These are phyloP conservation scores for Neurospora discreta DNA, from an alignment of 495 filamentous ascomycete species.

Conservation along the genomic window DNA sequence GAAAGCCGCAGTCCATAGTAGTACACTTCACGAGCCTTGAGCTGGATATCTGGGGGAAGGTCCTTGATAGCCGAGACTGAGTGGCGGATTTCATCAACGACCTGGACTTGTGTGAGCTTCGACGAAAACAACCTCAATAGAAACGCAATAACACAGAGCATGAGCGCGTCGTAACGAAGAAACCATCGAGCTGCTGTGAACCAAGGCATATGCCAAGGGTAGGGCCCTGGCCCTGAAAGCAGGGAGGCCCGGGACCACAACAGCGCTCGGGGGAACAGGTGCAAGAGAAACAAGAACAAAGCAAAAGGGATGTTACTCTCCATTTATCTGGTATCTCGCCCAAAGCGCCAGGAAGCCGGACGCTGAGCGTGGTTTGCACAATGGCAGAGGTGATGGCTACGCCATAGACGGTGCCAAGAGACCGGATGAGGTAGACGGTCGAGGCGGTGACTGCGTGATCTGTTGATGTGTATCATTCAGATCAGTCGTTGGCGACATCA, in stretches of 20 bases:
- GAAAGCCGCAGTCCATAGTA: constrained; percentile 45
- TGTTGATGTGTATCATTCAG: constrained; percentile 7
- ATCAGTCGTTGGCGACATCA: neutral
- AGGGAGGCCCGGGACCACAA: neutral
- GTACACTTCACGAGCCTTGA: constrained; percentile 48
- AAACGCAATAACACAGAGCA: neutral
- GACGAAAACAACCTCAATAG: neutral
- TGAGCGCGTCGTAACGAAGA: neutral
- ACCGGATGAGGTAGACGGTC: constrained; percentile 52
- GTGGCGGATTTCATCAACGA: constrained; percentile 51
- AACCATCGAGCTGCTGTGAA: neutral
- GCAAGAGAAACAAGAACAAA: neutral
- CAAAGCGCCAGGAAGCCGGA: constrained; percentile 45
- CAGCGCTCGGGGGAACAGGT: neutral
- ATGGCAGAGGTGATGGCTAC: constrained; percentile 53
- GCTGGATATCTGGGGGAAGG: constrained; percentile 48
- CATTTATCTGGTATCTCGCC: constrained; percentile 53
- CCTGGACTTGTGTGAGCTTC: constrained; percentile 18
- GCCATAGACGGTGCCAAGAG: constrained; percentile 52
- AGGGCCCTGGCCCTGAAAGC: neutral
- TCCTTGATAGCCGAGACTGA: constrained; percentile 43
- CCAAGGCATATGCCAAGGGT: neutral
- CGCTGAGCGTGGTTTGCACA: constrained; percentile 50
- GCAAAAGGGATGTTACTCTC: constrained; percentile 44
- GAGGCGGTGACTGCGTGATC: constrained; percentile 57